Evolutionary conservation across 805 yeast genomes (phyloP), one percentile per base, ranked within the genome.

Genomic region (Torulaspora microellipsoides): DNA sequence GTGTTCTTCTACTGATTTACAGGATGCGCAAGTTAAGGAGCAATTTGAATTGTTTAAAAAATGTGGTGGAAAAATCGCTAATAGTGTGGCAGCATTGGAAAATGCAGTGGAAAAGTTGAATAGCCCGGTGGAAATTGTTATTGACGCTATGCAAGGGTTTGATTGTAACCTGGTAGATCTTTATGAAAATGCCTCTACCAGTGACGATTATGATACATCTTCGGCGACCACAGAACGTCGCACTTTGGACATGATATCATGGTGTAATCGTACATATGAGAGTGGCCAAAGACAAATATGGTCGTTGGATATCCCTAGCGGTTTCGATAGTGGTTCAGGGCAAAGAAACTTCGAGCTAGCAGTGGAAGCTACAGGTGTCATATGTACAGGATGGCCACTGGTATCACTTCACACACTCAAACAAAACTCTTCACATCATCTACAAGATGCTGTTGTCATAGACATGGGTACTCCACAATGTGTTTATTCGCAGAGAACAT

Each of bases 101-200:
- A 62, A 37, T 17, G 62, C 64, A 30, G 61, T 70, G 52, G 68
- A 60, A 10, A 73, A 75, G 44, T 65, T 80, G 31, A 85, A 82
- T 35, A 75, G 86, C 2, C 93, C 95, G 0, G 78, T 85, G 12
- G 95, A 88, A 58, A 69, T 89, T 47, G 75, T 88, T 8, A 58
- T 89, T 14, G 97, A 89, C 62, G 93, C 89, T 1, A 69, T 89
- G 53, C 95, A 85, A 59, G 96, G 96, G 0, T 83, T 78, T 51
- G 93, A 86, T 53, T 76, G 79, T 17, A 83, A 77, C 42, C 64
- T 85, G 40, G 73, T 74, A 27, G 93, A 85, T 59, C 49, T 54
- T 23, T 45, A 52, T 29, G 51, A 47, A 23, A 43, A 40, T 17
- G 27, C 41, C 12, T 37, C 40, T 15, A 27, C 17, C 31, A 69